Evolutionary conservation across 2,329 filamentous ascomycete species (phyloP).

Genomic region (Acephala macrosclerotiorum): DNA sequence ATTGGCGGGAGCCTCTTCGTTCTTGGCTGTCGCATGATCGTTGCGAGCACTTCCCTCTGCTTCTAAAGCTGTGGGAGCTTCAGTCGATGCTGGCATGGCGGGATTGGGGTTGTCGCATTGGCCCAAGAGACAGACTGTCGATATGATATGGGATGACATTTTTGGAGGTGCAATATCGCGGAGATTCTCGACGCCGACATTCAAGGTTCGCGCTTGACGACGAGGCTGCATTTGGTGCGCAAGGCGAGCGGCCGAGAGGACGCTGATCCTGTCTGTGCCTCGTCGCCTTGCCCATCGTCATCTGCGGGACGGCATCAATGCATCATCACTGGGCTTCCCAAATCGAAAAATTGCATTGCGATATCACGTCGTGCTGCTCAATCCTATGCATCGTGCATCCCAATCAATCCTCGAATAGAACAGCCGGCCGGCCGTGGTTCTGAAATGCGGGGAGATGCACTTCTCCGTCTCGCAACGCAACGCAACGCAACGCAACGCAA

Average conservation of each 20-base stretch:
- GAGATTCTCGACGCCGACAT: not conserved
- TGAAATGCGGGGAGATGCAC: not conserved
- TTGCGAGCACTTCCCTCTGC: conserved; percentile 9
- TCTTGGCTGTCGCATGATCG: conserved; percentile 13
- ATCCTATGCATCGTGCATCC: too few species aligned
- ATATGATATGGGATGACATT: too few species aligned
- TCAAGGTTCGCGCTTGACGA: not conserved
- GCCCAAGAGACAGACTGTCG: conserved; percentile 14
- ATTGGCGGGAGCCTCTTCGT: conserved; percentile 33
- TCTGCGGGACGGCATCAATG: not conserved
- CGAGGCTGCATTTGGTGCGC: not conserved
- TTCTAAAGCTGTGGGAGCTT: conserved; percentile 25
- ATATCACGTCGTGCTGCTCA: too few species aligned
- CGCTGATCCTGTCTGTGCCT: too few species aligned
- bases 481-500: too few species aligned
- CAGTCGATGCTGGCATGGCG: conserved; percentile 34
- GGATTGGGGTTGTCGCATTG: conserved; percentile 24
- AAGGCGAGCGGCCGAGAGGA: not conserved
- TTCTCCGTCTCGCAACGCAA: too few species aligned
- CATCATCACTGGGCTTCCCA: not conserved
- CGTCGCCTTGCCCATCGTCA: not conserved
- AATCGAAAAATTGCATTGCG: too few species aligned
- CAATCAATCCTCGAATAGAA: too few species aligned
- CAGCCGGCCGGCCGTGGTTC: not conserved
- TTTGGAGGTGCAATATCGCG: conserved; percentile 14